These are phyloP conservation scores for Pichia occidentalis DNA, from an alignment of 805 yeast species.

Conservation along the genomic window DNA sequence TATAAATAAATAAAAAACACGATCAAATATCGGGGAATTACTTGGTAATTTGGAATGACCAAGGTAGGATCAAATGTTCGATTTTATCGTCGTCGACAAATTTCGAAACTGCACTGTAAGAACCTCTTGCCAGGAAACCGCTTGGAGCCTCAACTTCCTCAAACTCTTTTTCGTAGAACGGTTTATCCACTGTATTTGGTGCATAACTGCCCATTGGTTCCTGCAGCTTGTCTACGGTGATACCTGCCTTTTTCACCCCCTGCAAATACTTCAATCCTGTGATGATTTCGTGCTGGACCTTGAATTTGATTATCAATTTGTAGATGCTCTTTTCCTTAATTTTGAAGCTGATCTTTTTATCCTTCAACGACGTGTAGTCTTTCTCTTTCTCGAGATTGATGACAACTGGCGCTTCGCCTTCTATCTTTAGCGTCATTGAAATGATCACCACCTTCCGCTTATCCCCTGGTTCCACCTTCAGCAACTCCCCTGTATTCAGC, in stretches of 20 bases:
- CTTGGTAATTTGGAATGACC: slow-evolving; percentile 81
- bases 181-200: slow-evolving; percentile 77
- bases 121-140: slow-evolving; percentile 83
- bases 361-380: slow-evolving; percentile 47
- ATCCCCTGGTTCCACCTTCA: slow-evolving; percentile 67
- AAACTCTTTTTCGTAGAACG: slow-evolving; percentile 61
- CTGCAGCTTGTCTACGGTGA: slow-evolving; percentile 76
- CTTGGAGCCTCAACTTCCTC: slow-evolving; percentile 87
- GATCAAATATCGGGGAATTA: slow-evolving; percentile 5
- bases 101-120: slow-evolving; percentile 72
- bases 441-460: slow-evolving; percentile 70
- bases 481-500: slow-evolving; percentile 46
- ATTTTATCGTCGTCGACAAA: slow-evolving; percentile 82
- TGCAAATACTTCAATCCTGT: slow-evolving; percentile 87
- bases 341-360: slow-evolving; percentile 53
- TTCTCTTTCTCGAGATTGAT: slow-evolving; percentile 58
- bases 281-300: slow-evolving; percentile 76
- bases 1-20: too few relatives aligned
- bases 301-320: slow-evolving; percentile 65
- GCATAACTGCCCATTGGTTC: slow-evolving; percentile 90
- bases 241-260: slow-evolving; percentile 78
- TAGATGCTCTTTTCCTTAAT: slow-evolving; percentile 76
- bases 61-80: slow-evolving; percentile 66
- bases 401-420: slow-evolving; percentile 61
- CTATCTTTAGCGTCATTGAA: slow-evolving; percentile 65